These are phyloP conservation scores for Fusarium brachygibbosum DNA, from an alignment of 2,329 filamentous ascomycete genomes.

Conservation along the genomic window DNA sequence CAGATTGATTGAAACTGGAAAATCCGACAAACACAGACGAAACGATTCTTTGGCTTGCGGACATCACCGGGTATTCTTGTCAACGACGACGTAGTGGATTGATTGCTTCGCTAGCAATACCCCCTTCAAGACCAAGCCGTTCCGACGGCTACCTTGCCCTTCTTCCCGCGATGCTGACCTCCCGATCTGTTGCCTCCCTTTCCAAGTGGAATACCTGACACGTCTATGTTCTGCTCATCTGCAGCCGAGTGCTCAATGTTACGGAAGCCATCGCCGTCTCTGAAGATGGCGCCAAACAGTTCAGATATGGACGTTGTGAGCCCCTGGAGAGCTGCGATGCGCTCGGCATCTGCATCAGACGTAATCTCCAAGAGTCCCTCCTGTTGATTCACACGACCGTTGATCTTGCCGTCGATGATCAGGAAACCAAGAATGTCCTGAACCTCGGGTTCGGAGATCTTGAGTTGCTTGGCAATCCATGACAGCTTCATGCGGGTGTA, in stretches of 20 bases:
- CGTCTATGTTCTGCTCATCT: slow-evolving; percentile 52
- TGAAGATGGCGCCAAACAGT: slow-evolving; percentile 80
- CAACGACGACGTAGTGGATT: neutral
- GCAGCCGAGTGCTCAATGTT: slow-evolving; percentile 43
- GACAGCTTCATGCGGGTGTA: slow-evolving; percentile 91
- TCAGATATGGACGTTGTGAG: slow-evolving; percentile 78
- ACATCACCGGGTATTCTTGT: neutral
- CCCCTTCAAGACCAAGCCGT: slow-evolving; percentile 31
- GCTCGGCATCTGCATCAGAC: slow-evolving; percentile 78
- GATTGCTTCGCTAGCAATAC: slow-evolving; percentile 5
- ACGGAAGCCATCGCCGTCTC: slow-evolving; percentile 80
- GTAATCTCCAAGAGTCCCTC: slow-evolving; percentile 86
- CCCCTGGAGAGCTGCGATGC: slow-evolving; percentile 77
- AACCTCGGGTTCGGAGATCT: slow-evolving; percentile 87
- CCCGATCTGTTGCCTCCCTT: slow-evolving; percentile 23
- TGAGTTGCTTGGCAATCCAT: slow-evolving; percentile 90
- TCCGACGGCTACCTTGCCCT: slow-evolving; percentile 35
- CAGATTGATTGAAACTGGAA: neutral
- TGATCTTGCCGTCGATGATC: slow-evolving; percentile 89
- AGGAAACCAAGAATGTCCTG: slow-evolving; percentile 96
- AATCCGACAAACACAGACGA: slow-evolving; percentile 1
- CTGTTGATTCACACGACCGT: slow-evolving; percentile 91
- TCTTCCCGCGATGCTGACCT: slow-evolving; percentile 38
- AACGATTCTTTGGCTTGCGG: neutral
- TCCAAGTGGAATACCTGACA: slow-evolving; percentile 42